phyloP scores from a whole-genome alignment of 441 rosid species.

The California macrophylla region DNA sequence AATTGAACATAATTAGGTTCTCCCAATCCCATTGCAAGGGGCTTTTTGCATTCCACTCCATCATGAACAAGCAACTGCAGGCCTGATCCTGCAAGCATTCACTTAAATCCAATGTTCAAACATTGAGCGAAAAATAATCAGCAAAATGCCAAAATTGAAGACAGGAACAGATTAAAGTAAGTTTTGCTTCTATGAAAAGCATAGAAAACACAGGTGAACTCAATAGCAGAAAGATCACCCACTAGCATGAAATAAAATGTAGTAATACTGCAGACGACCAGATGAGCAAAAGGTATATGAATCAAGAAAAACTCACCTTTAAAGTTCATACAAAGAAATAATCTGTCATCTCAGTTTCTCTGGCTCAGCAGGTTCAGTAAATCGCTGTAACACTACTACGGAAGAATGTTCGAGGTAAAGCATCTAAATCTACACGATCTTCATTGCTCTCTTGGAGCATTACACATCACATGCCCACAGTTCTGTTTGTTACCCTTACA shows the following conservation, averaged over 20 bases:
- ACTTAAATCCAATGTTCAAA: neutral
- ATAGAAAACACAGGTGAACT: neutral
- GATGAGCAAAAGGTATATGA: neutral
- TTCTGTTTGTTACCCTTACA: neutral
- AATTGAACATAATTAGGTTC: slow-evolving; percentile 39
- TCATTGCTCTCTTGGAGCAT: neutral
- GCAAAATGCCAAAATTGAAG: neutral
- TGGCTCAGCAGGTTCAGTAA: slow-evolving; percentile 11
- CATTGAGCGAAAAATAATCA: neutral
- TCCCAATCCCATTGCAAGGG: slow-evolving; percentile 74
- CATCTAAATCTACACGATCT: neutral
- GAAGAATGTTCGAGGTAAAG: neutral
- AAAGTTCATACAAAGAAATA: slow-evolving; percentile 20
- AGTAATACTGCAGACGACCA: neutral
- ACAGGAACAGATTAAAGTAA: neutral
- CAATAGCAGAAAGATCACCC: neutral
- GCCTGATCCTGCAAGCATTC: slow-evolving; percentile 33
- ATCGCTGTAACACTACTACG: neutral
- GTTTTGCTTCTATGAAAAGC: slow-evolving; percentile 9
- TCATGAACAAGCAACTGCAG: slow-evolving; percentile 23
- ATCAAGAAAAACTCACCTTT: slow-evolving; percentile 14
- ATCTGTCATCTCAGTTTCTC: slow-evolving; percentile 13
- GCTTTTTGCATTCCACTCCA: slow-evolving; percentile 77
- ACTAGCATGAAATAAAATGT: neutral
- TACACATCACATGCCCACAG: neutral